Evolutionary conservation across 768 basidiomycete species (phyloP).

Genomic region (Boletus fagicola): DNA sequence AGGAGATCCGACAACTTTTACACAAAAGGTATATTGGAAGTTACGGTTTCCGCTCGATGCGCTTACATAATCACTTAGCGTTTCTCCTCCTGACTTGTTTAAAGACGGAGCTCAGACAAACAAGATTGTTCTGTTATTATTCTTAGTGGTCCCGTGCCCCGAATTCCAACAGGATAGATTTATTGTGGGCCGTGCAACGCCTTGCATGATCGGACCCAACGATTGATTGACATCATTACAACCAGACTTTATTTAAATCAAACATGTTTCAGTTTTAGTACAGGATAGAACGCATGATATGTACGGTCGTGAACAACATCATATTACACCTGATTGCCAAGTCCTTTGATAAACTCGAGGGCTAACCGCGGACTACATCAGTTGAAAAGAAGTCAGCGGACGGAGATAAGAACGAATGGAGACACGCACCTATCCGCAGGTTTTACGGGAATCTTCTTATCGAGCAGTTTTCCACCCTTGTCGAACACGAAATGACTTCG

Average conservation of each 20-base stretch:
- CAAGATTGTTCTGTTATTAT: no score
- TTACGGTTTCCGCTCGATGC: no score
- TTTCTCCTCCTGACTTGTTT: no score
- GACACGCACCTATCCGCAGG: slow-evolving; percentile 70
- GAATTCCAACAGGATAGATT: no score
- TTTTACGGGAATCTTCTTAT: slow-evolving; percentile 83
- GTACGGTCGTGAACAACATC: background rate
- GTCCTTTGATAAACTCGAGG: slow-evolving; percentile 64
- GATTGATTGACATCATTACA: no score
- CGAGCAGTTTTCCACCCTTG: slow-evolving; percentile 85
- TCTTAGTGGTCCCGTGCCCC: no score
- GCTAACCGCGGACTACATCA: slow-evolving; percentile 55
- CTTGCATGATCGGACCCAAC: no score
- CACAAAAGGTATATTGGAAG: no score
- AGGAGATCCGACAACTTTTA: no score
- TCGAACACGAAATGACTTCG: slow-evolving; percentile 93
- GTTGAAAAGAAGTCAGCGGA: background rate
- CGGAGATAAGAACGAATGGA: background rate
- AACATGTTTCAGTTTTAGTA: background rate
- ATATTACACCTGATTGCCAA: slow-evolving; percentile 12
- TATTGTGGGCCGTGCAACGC: background rate
- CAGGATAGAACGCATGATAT: slow-evolving; percentile 10
- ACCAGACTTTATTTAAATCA: background rate
- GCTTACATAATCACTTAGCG: no score
- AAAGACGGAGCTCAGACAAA: no score